Evolutionary conservation across 768 basidiomycete genomes (phyloP).

Genomic region (Russula brevipes): DNA sequence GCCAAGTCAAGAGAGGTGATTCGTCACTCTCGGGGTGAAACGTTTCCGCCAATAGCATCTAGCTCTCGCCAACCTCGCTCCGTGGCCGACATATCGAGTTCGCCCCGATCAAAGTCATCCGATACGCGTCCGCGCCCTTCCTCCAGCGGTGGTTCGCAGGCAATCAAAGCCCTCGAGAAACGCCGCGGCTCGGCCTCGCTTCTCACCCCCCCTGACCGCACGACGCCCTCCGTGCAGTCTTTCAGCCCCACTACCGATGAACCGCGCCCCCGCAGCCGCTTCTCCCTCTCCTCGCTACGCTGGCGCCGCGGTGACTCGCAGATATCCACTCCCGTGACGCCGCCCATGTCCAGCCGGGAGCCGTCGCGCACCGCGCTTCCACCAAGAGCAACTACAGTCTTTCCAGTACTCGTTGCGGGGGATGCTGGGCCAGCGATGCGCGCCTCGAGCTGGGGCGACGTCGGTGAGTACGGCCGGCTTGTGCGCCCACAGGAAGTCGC

Average conservation of each 20-base stretch:
- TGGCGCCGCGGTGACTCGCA: slow-evolving; percentile 21
- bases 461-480: slow-evolving; percentile 20
- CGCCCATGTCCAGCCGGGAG: slow-evolving; percentile 12
- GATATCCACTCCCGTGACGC: slow-evolving; percentile 11
- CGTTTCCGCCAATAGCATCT: neutral
- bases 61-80: slow-evolving; percentile 5
- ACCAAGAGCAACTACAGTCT: neutral
- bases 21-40: neutral
- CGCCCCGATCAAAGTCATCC: slow-evolving; percentile 21
- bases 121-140: slow-evolving; percentile 11
- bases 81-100: slow-evolving; percentile 7
- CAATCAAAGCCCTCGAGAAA: neutral
- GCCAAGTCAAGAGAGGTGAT: slow-evolving; percentile 4
- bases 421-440: slow-evolving; percentile 12
- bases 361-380: neutral
- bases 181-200: slow-evolving; percentile 21
- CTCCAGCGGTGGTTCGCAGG: neutral
- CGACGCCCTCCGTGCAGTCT: slow-evolving; percentile 13
- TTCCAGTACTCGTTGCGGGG: neutral
- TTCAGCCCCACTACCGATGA: slow-evolving; percentile 15
- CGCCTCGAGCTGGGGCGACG: slow-evolving; percentile 26
- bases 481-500: slow-evolving; percentile 8
- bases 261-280: slow-evolving; percentile 22
- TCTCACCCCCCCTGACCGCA: neutral
- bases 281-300: slow-evolving; percentile 23